Conservation (phyloP, 2,329 filamentous ascomycete species). For the Fonsecaea pedrosoi region DNA sequence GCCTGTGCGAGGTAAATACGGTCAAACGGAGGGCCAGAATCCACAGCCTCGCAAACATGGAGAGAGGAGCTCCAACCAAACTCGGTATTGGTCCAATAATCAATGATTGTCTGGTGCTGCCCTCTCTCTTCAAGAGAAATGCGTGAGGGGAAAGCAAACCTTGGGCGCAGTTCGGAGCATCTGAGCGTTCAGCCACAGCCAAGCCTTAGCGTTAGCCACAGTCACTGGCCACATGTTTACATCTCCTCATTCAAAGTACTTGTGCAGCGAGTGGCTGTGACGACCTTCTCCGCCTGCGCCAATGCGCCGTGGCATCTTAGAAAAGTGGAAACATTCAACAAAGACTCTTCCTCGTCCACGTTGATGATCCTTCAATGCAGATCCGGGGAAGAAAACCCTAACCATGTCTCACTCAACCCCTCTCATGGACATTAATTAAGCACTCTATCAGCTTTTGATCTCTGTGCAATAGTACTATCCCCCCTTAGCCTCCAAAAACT, state of each 20-base stretch:
- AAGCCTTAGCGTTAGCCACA: background rate
- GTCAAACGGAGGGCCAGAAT: constrained; percentile 12
- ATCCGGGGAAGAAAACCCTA: constrained; percentile 8
- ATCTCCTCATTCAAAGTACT: background rate
- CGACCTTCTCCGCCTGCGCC: constrained; percentile 5
- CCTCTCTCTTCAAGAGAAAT: background rate
- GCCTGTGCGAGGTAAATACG: background rate
- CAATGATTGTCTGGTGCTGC: too few species aligned
- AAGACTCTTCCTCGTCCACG: too few species aligned
- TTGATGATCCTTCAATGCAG: constrained; percentile 14
- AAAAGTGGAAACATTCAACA: constrained; percentile 10
- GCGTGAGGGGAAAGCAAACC: constrained; percentile 11
- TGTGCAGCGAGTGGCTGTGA: background rate
- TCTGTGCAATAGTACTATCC: constrained; percentile 24
- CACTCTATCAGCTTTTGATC: constrained; percentile 17
- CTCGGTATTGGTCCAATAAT: background rate
- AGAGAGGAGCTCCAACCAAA: background rate
- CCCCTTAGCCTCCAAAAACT: constrained; percentile 11
- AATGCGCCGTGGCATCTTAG: background rate
- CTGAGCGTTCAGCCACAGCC: too few species aligned
- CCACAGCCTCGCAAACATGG: background rate
- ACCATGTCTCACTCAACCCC: background rate
- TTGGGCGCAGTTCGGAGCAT: too few species aligned
- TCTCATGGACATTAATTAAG: constrained; percentile 22
- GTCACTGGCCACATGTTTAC: constrained; percentile 18